Percentiles rank a stretch among this genome's conserved stretches.
These are phyloP conservation scores for Combretum micranthum DNA, from an alignment of 345 rosid genomes.

Conservation along the genomic window DNA sequence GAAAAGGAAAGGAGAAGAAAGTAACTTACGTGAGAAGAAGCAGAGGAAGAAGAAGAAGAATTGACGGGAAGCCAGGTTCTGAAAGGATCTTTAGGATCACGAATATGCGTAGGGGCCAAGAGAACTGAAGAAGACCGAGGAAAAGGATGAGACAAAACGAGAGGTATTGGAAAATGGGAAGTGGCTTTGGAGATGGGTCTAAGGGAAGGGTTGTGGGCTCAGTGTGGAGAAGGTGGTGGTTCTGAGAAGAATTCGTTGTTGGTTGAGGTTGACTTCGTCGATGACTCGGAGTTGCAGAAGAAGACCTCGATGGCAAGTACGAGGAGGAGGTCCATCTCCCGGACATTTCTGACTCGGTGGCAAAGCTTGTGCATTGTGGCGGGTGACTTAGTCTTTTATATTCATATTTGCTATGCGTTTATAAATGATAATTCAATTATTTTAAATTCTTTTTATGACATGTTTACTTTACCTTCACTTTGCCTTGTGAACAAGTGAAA, in stretches of 20 bases:
- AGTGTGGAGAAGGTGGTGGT: too few relatives aligned
- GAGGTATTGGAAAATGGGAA: conserved; percentile 14
- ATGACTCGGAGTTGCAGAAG: neutral
- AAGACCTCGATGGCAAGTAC: conserved; percentile 3
- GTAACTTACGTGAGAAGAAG: neutral
- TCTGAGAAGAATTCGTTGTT: neutral
- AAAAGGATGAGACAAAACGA: conserved; percentile 19
- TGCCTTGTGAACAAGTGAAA: too few relatives aligned
- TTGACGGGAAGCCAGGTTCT: conserved; percentile 29
- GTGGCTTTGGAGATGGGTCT: conserved; percentile 17
- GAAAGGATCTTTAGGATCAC: conserved; percentile 26
- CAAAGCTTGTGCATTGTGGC: too few relatives aligned
- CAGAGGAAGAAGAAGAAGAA: conserved; percentile 11
- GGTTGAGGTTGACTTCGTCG: conserved; percentile 1
- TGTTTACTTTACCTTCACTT: too few relatives aligned
- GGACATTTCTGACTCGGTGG: too few relatives aligned
- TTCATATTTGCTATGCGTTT: too few relatives aligned
- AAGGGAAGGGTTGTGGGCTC: neutral
- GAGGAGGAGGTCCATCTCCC: conserved; percentile 4
- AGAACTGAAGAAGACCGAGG: conserved; percentile 28
- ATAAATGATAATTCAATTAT: too few relatives aligned
- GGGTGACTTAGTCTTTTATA: too few relatives aligned
- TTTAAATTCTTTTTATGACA: too few relatives aligned
- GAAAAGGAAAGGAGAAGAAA: neutral
- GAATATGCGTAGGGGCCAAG: conserved; percentile 36